Percentiles rank a stretch among this genome's conserved stretches.
These are phyloP conservation scores for Argentina anserina DNA, from an alignment of 306 rosid species.

Conservation along the genomic window DNA sequence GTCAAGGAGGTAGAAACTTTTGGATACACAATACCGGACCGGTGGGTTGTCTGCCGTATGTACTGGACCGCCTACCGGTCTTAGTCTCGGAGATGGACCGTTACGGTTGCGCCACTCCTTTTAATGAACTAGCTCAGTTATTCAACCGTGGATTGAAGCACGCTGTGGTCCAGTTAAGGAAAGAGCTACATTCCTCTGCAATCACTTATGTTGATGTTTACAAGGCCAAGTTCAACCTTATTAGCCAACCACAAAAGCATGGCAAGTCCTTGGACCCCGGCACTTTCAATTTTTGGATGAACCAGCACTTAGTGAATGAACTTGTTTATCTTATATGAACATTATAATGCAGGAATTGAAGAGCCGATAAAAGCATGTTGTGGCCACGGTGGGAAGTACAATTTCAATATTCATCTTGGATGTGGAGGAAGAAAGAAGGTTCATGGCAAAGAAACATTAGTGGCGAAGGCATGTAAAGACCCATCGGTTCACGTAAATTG, in stretches of 20 bases:
- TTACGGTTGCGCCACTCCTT: constrained; percentile 44
- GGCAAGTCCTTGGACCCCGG: constrained; percentile 7
- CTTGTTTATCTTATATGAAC: background rate
- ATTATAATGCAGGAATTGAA: constrained; percentile 14
- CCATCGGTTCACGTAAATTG: constrained; percentile 47
- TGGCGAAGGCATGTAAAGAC: constrained; percentile 46
- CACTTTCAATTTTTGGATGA: background rate
- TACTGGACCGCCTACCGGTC: constrained; percentile 31
- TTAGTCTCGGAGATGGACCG: constrained; percentile 26
- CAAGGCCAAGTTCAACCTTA: constrained; percentile 25
- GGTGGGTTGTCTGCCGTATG: constrained; percentile 52
- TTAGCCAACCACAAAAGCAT: constrained; percentile 26
- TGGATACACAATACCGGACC: constrained; percentile 86
- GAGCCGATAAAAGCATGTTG: constrained; percentile 23
- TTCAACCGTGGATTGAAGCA: constrained; percentile 54
- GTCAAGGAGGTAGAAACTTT: constrained; percentile 54
- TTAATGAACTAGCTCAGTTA: constrained; percentile 47
- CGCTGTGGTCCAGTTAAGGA: constrained; percentile 36
- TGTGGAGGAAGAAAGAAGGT: constrained; percentile 27
- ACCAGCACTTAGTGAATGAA: background rate
- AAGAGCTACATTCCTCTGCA: constrained; percentile 45
- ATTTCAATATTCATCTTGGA: constrained; percentile 21
- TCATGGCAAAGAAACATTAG: constrained; percentile 33
- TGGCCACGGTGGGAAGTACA: constrained; percentile 37
- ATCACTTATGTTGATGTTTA: constrained; percentile 56